Percentiles rank a stretch among this genome's conserved stretches.
Evolutionary conservation across 306 rosid genomes (phyloP).

Genomic region (Echinosophora koreensis): DNA sequence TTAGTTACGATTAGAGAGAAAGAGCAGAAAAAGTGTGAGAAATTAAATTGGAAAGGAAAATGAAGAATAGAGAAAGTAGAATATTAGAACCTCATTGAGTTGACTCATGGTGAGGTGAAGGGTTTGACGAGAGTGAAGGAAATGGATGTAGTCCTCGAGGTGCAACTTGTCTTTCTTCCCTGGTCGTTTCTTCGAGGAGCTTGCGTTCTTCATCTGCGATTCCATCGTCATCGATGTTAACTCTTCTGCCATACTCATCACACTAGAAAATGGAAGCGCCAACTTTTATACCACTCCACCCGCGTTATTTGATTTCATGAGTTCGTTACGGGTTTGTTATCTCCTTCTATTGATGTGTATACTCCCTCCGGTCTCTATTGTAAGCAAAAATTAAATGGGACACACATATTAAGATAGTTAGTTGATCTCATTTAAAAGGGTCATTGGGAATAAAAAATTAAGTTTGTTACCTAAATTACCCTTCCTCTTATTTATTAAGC

Average conservation of each 20-base stretch:
- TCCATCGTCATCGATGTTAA: conserved; percentile 40
- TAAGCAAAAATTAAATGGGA: too few species aligned
- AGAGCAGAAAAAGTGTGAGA: neutral
- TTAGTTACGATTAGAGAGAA: neutral
- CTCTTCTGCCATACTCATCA: conserved; percentile 33
- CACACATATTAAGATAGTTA: too few species aligned
- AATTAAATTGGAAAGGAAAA: neutral
- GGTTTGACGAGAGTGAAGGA: conserved; percentile 55
- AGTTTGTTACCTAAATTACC: too few species aligned
- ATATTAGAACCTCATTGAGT: conserved; percentile 65
- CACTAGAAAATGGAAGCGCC: neutral
- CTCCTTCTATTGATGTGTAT: too few species aligned
- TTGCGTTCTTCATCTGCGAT: conserved; percentile 27
- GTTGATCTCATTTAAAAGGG: too few species aligned
- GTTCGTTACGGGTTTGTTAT: neutral
- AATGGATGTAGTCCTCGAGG: conserved; percentile 63
- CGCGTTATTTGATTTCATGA: neutral
- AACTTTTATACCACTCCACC: neutral
- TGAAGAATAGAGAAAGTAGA: neutral
- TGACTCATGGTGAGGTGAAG: conserved; percentile 50
- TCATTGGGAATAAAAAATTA: too few species aligned
- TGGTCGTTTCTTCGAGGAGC: conserved; percentile 38
- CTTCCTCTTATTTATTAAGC: too few species aligned
- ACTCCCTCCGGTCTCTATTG: too few species aligned
- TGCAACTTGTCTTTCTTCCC: conserved; percentile 44